A percentile compares a stretch with the other conserved stretches of the same genome.
phyloP scores from a whole-genome alignment of 257 asterid genomes.

The Salvia rosmarinus region DNA sequence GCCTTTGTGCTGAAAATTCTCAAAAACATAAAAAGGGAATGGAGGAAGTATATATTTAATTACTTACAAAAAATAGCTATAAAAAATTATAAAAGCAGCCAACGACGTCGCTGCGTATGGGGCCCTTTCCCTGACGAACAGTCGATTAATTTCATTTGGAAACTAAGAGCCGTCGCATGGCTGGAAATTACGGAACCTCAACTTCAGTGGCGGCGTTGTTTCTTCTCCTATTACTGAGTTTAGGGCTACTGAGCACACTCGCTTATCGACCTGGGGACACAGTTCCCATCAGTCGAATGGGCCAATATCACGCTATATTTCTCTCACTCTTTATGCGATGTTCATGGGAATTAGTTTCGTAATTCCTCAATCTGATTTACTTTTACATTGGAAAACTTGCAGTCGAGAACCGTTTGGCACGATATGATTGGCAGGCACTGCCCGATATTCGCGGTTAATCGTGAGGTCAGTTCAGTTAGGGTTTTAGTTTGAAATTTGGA shows the following conservation, averaged over 20 bases:
- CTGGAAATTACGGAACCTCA: conserved; percentile 36
- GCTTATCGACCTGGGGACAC: conserved; percentile 91
- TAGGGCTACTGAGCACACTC: conserved; percentile 42
- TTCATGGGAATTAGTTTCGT: conserved; percentile 19
- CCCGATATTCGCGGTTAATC: conserved; percentile 85
- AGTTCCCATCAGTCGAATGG: conserved; percentile 91
- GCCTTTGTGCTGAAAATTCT: too few species aligned
- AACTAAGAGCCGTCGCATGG: conserved; percentile 43
- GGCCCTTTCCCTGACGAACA: background rate
- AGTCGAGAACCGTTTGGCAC: conserved; percentile 93
- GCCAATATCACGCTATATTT: conserved; percentile 86
- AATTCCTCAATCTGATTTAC: background rate
- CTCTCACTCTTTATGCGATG: background rate
- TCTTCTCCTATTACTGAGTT: conserved; percentile 45
- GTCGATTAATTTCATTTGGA: conserved; percentile 15
- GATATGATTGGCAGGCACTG: conserved; percentile 96
- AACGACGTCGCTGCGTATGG: too few species aligned
- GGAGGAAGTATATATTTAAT: too few species aligned
- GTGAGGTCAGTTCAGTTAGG: conserved; percentile 69
- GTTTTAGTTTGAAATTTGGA: conserved; percentile 16
- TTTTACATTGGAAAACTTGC: conserved; percentile 30
- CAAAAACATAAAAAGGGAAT: too few species aligned
- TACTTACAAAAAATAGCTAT: too few species aligned
- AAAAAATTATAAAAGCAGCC: too few species aligned
- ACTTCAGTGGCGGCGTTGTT: conserved; percentile 38